Evolutionary conservation across 768 basidiomycete species (phyloP), one percentile per base, ranked within the genome.

Genomic region (Podaxis rugospora): DNA sequence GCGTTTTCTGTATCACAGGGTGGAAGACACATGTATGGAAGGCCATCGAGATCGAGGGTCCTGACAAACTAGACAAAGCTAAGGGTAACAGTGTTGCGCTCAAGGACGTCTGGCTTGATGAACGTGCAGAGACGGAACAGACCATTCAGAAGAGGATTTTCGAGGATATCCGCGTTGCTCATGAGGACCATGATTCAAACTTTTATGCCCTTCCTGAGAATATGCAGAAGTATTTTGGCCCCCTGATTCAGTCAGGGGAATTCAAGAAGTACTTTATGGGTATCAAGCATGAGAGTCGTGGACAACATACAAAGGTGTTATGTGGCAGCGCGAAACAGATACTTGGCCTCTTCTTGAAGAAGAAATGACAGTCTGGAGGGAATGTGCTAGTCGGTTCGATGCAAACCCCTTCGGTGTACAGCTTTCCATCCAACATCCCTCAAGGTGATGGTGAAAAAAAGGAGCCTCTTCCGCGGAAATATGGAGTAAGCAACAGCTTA

Each of bases 51-150:
- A 50, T 62, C 42, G 27, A 36, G 28, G 27, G 44, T 28, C 51
- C 36, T 21, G 47, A 44, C 39, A 16, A 37, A 44, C 25, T 49
- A 3, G 13, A 14, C 5, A 5, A 23, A 21, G 21, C 0, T 0
- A 21, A 25, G 32, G 64, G 61, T 36, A 58, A 55, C 13, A 4
- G 28, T 9, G 28, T 55, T 4, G 64, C 64, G 6, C 35, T 69
- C n/a, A 66, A 67, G 52, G 65, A 69, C 42, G 65, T 66, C 6
- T 69, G 66, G 66, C 52, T 69, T 1, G 63, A 66, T 21, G 47
- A 28, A 1, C 16, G 16, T 5, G 52, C 64, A 4, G 11, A 28
- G 7, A 64, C 63, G 1, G 65, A 67, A 28, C 18, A 28, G 16
- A 35, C 66, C 16, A 64, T 67, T 28, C 66, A 67, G 42, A 13